phyloP scores from a whole-genome alignment of 768 basidiomycete genomes.

The Austroboletus eburneus region DNA sequence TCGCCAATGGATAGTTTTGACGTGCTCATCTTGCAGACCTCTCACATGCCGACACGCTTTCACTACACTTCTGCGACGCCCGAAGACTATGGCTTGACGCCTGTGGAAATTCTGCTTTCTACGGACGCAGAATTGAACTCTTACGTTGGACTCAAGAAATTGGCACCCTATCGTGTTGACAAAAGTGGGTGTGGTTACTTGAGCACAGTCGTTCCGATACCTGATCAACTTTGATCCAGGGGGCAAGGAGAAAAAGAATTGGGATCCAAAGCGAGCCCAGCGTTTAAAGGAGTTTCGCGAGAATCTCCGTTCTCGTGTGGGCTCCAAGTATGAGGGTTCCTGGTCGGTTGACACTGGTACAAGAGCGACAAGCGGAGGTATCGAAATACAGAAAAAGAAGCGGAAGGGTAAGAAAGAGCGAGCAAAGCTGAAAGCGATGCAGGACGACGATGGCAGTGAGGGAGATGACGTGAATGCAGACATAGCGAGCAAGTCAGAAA shows the following conservation, averaged over 20 bases:
- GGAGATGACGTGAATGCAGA: background rate
- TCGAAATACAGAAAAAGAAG: slow-evolving; percentile 44
- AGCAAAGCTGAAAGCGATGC: slow-evolving; percentile 42
- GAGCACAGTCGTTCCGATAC: background rate
- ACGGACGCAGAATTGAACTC: slow-evolving; percentile 92
- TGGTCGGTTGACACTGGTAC: slow-evolving; percentile 14
- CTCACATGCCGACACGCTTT: slow-evolving; percentile 88
- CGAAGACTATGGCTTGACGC: slow-evolving; percentile 63
- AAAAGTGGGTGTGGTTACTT: slow-evolving; percentile 24
- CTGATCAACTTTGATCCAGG: slow-evolving; percentile 6
- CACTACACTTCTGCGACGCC: slow-evolving; percentile 73
- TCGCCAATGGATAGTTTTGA: background rate
- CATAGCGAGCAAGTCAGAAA: slow-evolving; percentile 1
- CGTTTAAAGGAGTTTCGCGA: slow-evolving; percentile 71
- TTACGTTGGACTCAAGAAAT: slow-evolving; percentile 83
- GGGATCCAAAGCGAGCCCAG: slow-evolving; percentile 61
- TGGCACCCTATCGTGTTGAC: slow-evolving; percentile 82
- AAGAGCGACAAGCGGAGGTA: slow-evolving; percentile 5
- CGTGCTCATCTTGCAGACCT: slow-evolving; percentile 53
- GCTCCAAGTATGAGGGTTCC: slow-evolving; percentile 12
- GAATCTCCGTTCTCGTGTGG: slow-evolving; percentile 46
- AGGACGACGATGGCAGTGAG: slow-evolving; percentile 7
- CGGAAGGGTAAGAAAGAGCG: slow-evolving; percentile 71
- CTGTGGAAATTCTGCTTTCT: slow-evolving; percentile 86
- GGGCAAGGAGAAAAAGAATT: slow-evolving; percentile 33